A percentile compares a stretch with the other conserved stretches of the same genome.
Evolutionary conservation across 1,284 basidiomycete species (phyloP).

Genomic region (Paramarasmius palmivorus): DNA sequence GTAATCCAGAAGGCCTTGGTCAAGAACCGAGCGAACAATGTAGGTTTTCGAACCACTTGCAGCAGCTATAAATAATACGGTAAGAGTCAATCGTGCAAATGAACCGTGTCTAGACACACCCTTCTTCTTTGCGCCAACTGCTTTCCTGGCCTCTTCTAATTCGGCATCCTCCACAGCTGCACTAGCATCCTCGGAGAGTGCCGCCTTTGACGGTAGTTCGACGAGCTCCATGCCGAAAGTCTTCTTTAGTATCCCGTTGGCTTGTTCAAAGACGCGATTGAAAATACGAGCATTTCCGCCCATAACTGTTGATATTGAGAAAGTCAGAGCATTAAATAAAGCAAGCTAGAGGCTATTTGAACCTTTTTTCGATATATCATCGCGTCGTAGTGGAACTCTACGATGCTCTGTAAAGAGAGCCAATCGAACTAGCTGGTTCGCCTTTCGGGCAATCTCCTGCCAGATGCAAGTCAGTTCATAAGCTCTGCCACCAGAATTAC

Average conservation of each 20-base stretch:
- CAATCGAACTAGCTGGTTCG: conserved; percentile 66
- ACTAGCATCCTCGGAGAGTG: conserved; percentile 46
- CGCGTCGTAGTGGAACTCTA: conserved; percentile 59
- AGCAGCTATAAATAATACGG: conserved; percentile 36
- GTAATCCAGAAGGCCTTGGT: conserved; percentile 55
- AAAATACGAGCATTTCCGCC: conserved; percentile 58
- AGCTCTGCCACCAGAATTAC: not conserved
- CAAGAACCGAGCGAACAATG: conserved; percentile 68
- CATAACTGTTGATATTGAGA: conserved; percentile 47
- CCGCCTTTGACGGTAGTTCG: conserved; percentile 67
- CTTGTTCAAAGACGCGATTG: conserved; percentile 52
- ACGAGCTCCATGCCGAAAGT: conserved; percentile 77
- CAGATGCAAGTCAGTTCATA: not conserved
- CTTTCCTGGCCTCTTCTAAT: conserved; percentile 55
- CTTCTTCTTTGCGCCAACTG: conserved; percentile 30
- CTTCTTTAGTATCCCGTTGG: conserved; percentile 57
- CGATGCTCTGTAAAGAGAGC: conserved; percentile 73
- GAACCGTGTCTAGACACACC: conserved; percentile 23
- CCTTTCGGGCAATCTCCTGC: conserved; percentile 60
- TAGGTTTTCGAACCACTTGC: conserved; percentile 68
- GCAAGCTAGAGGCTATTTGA: conserved; percentile 6
- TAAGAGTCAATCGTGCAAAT: not conserved
- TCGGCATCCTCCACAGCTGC: conserved; percentile 38
- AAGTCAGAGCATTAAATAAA: not conserved
- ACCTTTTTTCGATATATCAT: conserved; percentile 82